Evolutionary conservation across 768 basidiomycete species (phyloP).

Genomic region (Amanita rubescens): DNA sequence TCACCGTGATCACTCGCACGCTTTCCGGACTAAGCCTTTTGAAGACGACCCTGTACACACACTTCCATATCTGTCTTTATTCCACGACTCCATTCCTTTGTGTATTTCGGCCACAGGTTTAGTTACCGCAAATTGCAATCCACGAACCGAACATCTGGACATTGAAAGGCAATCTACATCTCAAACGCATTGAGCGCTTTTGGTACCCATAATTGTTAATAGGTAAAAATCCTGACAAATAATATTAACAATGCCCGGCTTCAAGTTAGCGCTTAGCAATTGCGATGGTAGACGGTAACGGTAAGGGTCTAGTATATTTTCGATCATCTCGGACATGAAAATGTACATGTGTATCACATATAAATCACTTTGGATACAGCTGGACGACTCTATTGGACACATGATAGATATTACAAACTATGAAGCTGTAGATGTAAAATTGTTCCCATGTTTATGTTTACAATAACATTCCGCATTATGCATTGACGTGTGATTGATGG

Average conservation of each 20-base stretch:
- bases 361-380: background rate
- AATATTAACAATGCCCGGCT: background rate
- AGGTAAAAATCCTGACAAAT: no score
- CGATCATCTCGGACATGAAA: background rate
- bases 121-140: background rate
- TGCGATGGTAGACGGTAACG: background rate
- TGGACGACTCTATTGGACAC: constrained; percentile 1
- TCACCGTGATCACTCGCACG: background rate
- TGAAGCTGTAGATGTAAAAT: background rate
- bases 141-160: background rate
- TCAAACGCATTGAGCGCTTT: no score
- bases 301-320: background rate
- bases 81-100: background rate
- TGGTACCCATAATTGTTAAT: no score
- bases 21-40: background rate
- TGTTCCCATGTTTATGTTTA: background rate
- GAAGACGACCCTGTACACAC: background rate
- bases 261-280: background rate
- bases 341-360: background rate
- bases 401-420: background rate
- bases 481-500: constrained; percentile 5
- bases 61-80: background rate
- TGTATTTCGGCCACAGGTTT: background rate
- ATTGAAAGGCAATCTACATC: no score
- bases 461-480: background rate